A percentile compares a stretch with the other conserved stretches of the same genome.
phyloP scores from a whole-genome alignment of 495 filamentous ascomycete species.

The Tuber aestivum region DNA sequence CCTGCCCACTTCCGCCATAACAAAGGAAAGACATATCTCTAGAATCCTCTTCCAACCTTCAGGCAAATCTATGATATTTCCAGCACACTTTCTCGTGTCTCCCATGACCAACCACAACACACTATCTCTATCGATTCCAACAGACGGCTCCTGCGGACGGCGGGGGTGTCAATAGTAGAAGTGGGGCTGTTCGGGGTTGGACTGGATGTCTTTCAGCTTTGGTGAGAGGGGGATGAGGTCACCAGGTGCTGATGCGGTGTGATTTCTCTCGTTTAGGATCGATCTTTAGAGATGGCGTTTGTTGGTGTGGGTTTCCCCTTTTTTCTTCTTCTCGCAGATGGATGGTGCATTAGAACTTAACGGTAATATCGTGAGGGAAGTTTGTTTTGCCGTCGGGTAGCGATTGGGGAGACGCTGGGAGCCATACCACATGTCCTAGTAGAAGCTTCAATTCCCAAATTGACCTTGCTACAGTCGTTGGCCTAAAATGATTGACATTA shows the following conservation, averaged over 20 bases:
- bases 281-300: not conserved
- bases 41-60: no score
- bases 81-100: no score
- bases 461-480: not conserved
- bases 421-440: not conserved
- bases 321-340: not conserved
- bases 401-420: not conserved
- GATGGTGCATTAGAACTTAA: not conserved
- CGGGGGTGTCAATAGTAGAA: not conserved
- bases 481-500: not conserved
- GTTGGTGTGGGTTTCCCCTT: not conserved
- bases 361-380: not conserved
- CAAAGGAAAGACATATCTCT: no score
- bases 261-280: not conserved
- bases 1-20: no score
- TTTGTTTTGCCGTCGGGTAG: not conserved
- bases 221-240: not conserved
- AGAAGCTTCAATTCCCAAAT: not conserved
- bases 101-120: no score
- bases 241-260: not conserved
- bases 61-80: no score
- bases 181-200: not conserved
- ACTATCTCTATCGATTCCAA: no score
- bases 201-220: not conserved
- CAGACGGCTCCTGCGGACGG: not conserved